Evolutionary conservation across 2,329 filamentous ascomycete genomes (phyloP).

Genomic region (Pseudogymnoascus sp.): DNA sequence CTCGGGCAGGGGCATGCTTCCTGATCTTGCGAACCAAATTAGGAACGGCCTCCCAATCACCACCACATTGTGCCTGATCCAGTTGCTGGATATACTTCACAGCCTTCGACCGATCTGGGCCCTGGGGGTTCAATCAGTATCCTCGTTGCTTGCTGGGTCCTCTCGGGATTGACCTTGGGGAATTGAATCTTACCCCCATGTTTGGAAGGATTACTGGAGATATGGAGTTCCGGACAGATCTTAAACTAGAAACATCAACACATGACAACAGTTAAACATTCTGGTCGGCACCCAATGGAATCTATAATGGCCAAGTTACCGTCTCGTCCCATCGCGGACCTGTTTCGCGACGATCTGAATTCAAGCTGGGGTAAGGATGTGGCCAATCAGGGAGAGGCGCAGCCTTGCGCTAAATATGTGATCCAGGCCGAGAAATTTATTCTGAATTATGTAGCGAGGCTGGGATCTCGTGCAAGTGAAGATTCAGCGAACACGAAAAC

Average conservation of each 20-base stretch:
- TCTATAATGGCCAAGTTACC: neutral
- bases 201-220: neutral
- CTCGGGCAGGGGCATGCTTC: slow-evolving; percentile 81
- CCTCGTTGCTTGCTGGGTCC: neutral
- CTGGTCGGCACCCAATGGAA: neutral
- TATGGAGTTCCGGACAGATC: slow-evolving; percentile 2
- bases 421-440: slow-evolving; percentile 5
- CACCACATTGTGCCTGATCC: slow-evolving; percentile 80
- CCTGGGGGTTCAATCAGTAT: neutral
- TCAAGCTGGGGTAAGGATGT: neutral
- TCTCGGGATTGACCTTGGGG: neutral
- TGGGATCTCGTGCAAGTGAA: neutral
- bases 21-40: slow-evolving; percentile 88
- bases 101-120: slow-evolving; percentile 58
- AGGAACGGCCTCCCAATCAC: slow-evolving; percentile 76
- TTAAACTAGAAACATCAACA: slow-evolving; percentile 5
- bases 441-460: slow-evolving; percentile 8
- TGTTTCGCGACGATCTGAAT: slow-evolving; percentile 6
- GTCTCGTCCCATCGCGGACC: neutral
- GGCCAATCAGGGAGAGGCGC: neutral
- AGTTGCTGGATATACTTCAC: slow-evolving; percentile 74
- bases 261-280: slow-evolving; percentile 8
- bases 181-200: slow-evolving; percentile 4
- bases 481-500: neutral
- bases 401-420: slow-evolving; percentile 2